Conservation (phyloP, 495 filamentous ascomycete genomes). For the Hypoxylon fragiforme region DNA sequence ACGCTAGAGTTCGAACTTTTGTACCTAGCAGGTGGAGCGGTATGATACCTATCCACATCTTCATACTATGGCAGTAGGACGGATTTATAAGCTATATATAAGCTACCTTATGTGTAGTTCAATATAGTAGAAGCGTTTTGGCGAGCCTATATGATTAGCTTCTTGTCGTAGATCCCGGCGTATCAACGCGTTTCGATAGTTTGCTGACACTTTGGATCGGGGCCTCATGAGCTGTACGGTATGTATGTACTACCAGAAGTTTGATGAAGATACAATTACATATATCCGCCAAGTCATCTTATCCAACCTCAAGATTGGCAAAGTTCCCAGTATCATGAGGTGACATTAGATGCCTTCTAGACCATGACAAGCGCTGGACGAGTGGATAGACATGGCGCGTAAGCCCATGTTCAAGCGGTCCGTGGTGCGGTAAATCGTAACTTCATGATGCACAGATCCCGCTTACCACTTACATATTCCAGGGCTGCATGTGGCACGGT, state of each 20-base stretch:
- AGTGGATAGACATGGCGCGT: conserved; percentile 14
- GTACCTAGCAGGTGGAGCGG: too few relatives aligned
- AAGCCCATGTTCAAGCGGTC: conserved; percentile 10
- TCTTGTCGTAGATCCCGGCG: too few relatives aligned
- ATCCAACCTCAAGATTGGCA: conserved; percentile 5
- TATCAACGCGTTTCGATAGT: conserved; percentile 3
- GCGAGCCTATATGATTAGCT: too few relatives aligned
- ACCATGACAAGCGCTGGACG: conserved; percentile 3
- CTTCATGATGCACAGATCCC: conserved; percentile 24
- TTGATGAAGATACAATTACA: conserved; percentile 3
- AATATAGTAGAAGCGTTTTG: too few relatives aligned
- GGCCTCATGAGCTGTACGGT: too few relatives aligned
- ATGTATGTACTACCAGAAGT: too few relatives aligned
- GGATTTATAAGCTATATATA: too few relatives aligned
- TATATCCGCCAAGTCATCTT: conserved; percentile 7
- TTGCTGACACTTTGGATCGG: not conserved
- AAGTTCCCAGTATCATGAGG: not conserved
- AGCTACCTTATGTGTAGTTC: too few relatives aligned
- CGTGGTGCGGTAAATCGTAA: conserved; percentile 16
- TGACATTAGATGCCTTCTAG: conserved; percentile 5
- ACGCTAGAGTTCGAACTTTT: too few relatives aligned
- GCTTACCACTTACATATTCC: conserved; percentile 10
- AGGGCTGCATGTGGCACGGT: conserved; percentile 1
- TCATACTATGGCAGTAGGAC: too few relatives aligned
- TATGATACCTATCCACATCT: too few relatives aligned